A percentile compares a stretch with the other conserved stretches of the same genome.
Evolutionary conservation across 169 alveolate species (phyloP).

Genomic region (Neospora caninum): DNA sequence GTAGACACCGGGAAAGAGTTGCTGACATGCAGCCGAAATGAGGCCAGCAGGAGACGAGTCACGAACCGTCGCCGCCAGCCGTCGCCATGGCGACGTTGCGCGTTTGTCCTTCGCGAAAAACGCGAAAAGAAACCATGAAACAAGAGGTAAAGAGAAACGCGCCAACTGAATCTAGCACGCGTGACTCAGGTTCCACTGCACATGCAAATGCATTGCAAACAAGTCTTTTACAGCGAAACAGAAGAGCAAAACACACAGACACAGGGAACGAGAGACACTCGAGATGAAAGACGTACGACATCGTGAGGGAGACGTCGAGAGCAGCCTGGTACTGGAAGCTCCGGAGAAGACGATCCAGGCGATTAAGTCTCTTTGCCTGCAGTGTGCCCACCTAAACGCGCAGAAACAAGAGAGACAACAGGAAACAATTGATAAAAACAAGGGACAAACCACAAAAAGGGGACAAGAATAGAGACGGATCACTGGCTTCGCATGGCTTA

Average conservation of each 20-base stretch:
- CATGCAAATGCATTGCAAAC: too few species aligned
- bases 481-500: neutral
- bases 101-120: too few species aligned
- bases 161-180: too few species aligned
- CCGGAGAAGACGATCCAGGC: constrained; percentile 34
- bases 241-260: too few species aligned
- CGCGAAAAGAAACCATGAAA: neutral
- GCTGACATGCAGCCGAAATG: too few species aligned
- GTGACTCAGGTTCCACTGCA: too few species aligned
- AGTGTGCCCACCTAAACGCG: neutral
- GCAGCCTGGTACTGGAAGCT: constrained; percentile 52
- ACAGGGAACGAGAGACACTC: too few species aligned
- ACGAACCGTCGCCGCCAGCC: too few species aligned
- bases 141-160: neutral
- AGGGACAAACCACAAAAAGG: neutral
- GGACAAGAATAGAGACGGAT: neutral
- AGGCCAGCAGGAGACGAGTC: too few species aligned
- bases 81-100: too few species aligned
- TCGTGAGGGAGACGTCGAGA: constrained; percentile 36
- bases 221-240: too few species aligned
- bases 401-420: neutral
- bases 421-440: neutral
- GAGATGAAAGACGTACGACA: neutral
- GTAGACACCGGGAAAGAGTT: too few species aligned
- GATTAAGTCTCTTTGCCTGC: neutral